Percentiles rank a stretch among this genome's conserved stretches.
These are phyloP conservation scores for Cenchrus purpureus DNA, from an alignment of 176 grass and related monocot species.

Conservation along the genomic window DNA sequence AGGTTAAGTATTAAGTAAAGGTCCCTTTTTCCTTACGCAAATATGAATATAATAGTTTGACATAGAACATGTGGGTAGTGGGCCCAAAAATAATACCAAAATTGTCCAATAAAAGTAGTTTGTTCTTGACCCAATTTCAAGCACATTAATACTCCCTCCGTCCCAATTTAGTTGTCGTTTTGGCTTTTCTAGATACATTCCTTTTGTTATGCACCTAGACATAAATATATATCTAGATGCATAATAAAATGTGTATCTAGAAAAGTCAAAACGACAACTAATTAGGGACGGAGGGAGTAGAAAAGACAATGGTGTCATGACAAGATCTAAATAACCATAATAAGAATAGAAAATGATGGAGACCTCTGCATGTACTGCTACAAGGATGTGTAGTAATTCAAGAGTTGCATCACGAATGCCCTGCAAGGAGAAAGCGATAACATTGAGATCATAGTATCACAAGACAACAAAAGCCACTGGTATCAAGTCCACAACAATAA, in stretches of 20 bases:
- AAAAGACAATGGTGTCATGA: slow-evolving; percentile 29
- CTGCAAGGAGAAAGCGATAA: slow-evolving; percentile 56
- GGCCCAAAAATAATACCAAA: slow-evolving; percentile 10
- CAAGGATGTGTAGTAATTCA: slow-evolving; percentile 95
- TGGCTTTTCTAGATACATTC: no score
- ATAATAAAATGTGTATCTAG: no score
- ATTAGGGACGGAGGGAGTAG: not conserved
- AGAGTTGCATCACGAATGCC: slow-evolving; percentile 97
- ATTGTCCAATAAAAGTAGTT: not conserved
- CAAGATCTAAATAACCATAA: slow-evolving; percentile 35
- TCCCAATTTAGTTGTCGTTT: no score
- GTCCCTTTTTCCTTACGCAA: not conserved
- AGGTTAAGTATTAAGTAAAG: not conserved
- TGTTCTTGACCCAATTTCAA: slow-evolving; percentile 29
- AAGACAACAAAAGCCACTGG: slow-evolving; percentile 8
- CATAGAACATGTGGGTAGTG: slow-evolving; percentile 7
- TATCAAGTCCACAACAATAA: not conserved
- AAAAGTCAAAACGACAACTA: no score
- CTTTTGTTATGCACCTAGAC: no score
- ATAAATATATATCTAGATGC: no score
- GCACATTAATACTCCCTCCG: slow-evolving; percentile 8
- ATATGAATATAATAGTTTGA: not conserved
- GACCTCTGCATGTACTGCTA: slow-evolving; percentile 95
- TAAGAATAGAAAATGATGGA: slow-evolving; percentile 36
- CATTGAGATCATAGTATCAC: slow-evolving; percentile 18